These are phyloP conservation scores for Houttuynia cordata DNA, from an alignment of 164 flowering plant species.

Conservation along the genomic window DNA sequence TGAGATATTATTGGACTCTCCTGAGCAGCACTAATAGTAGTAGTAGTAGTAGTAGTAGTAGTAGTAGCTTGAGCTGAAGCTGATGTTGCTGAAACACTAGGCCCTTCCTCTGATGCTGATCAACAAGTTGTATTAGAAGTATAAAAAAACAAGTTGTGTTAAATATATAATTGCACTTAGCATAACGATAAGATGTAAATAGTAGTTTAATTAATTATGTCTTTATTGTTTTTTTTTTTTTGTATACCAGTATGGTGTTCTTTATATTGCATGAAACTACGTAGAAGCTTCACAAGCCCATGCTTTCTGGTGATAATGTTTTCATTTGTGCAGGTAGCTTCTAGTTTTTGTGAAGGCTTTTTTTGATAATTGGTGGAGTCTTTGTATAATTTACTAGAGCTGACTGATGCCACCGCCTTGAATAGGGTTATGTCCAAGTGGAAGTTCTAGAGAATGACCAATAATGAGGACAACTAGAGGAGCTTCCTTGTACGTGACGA, in stretches of 20 bases:
- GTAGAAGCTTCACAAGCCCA: background rate
- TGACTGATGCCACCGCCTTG: background rate
- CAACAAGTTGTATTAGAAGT: too few species aligned
- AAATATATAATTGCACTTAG: background rate
- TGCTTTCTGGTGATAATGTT: background rate
- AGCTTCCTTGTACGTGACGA: background rate
- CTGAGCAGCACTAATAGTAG: background rate
- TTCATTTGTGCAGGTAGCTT: background rate
- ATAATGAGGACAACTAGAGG: background rate
- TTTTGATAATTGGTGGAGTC: background rate
- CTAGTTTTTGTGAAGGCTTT: too few species aligned
- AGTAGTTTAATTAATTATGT: too few species aligned
- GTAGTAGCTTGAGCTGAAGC: background rate
- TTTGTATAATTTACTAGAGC: background rate
- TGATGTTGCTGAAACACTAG: background rate
- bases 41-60: background rate
- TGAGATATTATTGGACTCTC: constrained; percentile 1
- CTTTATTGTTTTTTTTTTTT: too few species aligned
- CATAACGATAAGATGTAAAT: too few species aligned
- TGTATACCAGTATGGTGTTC: background rate
- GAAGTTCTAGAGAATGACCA: background rate
- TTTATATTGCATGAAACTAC: background rate
- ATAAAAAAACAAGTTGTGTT: too few species aligned
- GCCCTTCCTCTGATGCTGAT: background rate
- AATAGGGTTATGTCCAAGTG: background rate